Base-by-base conservation (phyloP, 208 protist species). In the Crithidia expoeki region DNA sequence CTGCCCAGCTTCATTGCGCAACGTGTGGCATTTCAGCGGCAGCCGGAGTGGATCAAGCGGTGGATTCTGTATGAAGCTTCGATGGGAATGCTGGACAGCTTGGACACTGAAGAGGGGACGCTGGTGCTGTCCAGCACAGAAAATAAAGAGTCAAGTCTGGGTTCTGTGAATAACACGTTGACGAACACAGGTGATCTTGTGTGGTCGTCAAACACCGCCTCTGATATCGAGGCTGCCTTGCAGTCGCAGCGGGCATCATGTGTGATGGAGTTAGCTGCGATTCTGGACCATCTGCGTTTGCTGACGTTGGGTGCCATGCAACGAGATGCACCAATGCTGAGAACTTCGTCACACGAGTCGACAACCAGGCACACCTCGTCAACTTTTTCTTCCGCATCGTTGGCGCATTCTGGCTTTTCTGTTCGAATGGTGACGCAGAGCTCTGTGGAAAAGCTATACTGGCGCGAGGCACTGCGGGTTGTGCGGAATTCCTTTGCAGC, bases 1-100 rank as follows among this genome's bases (percentile, higher is more conserved):
- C 56, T 60, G 40, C 72, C 72, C 0, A 51, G 36, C 59, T 28
- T 47, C 17, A 77, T 77, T 38, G 72, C 72, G 2, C 72, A 36
- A 5, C 63, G 40, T 19, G 63, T 65, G 10, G 44, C 58, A 6
- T 75, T 74, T 25, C 62, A 65, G 7, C 62, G 78, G 17, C 75
- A 90, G 33, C 85, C 87, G 12, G 86, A 87, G 72, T 93, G 90
- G 86, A 73, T 95, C 34, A 85, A 82, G 72, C 83, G 86, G 34
- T 95, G 90, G 90, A 78, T 89, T 25, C 74, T 95, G 10, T 95
- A 93, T 51, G 90, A 95, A 38, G 88, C 85, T 0, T 95, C 90
- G 11, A 95, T 95, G 90, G 90, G 90, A 51, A 95, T 87, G 28
- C 62, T 95, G 23, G 86, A 95, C 49, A 32, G 87, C 1, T 64